Percentiles rank a stretch among this genome's conserved stretches.
These are phyloP conservation scores for Hordeum vulgare DNA, from an alignment of 176 grass and related monocot species.

Conservation along the genomic window DNA sequence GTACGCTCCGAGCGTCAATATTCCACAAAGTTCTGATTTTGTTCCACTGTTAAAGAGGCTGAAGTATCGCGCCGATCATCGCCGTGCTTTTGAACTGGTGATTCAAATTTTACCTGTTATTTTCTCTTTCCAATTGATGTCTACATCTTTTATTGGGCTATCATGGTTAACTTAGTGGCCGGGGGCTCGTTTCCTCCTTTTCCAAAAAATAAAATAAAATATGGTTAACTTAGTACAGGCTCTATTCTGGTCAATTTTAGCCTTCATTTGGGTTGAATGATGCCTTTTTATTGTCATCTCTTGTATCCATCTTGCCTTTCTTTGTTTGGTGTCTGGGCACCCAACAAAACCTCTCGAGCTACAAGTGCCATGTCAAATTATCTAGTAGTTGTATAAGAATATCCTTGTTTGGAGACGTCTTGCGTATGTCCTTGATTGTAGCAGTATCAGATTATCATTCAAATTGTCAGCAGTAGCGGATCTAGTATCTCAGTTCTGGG, in stretches of 20 bases:
- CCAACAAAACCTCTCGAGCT: too few species aligned
- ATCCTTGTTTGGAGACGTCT: not conserved
- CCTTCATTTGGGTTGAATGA: too few species aligned
- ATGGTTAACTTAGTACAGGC: not conserved
- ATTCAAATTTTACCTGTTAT: not conserved
- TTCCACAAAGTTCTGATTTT: conserved; percentile 79
- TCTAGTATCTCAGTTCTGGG: too few species aligned
- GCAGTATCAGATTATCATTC: not conserved
- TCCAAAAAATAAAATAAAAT: too few species aligned
- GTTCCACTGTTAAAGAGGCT: conserved; percentile 80
- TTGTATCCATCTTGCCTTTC: too few species aligned
- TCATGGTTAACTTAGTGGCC: not conserved
- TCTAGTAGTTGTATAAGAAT: not conserved
- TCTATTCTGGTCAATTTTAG: not conserved
- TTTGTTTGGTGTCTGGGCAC: too few species aligned
- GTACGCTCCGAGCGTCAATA: conserved; percentile 50
- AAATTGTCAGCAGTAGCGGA: not conserved
- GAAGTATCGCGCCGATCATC: conserved; percentile 62
- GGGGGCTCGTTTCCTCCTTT: too few species aligned
- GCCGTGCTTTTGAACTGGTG: conserved; percentile 73
- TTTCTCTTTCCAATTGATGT: not conserved
- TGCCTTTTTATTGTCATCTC: too few species aligned
- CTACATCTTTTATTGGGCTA: not conserved
- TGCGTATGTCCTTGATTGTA: not conserved
- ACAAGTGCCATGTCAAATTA: too few species aligned